These are phyloP conservation scores for Aspergillus sp. DNA, from an alignment of 2,329 filamentous ascomycete genomes.

Conservation along the genomic window DNA sequence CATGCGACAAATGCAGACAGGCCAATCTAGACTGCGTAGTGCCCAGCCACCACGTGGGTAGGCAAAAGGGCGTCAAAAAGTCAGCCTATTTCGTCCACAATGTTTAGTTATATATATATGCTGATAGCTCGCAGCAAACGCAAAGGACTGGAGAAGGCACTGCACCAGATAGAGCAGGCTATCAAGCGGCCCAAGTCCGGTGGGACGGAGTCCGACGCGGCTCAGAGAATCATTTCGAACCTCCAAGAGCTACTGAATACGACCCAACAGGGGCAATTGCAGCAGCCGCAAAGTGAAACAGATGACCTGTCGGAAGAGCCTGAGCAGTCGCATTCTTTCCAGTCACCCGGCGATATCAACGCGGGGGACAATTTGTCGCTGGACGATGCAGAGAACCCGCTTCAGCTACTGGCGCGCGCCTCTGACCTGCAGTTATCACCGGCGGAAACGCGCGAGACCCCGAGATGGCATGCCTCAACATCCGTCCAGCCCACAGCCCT, in stretches of 20 bases:
- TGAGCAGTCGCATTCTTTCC: slow-evolving; percentile 16
- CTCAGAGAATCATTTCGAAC: slow-evolving; percentile 41
- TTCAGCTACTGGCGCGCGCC: slow-evolving; percentile 69
- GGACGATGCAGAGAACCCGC: slow-evolving; percentile 72
- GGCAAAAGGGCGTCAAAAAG: slow-evolving; percentile 77
- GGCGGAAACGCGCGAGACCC: slow-evolving; percentile 21
- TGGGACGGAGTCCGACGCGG: slow-evolving; percentile 39
- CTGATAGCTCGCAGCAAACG: slow-evolving; percentile 57
- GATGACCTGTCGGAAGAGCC: slow-evolving; percentile 33
- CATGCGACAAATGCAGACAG: slow-evolving; percentile 62
- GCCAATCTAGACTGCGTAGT: slow-evolving; percentile 62
- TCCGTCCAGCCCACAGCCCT: slow-evolving; percentile 41
- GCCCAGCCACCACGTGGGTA: slow-evolving; percentile 69
- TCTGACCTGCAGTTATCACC: slow-evolving; percentile 64
- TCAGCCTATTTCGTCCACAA: slow-evolving; percentile 27
- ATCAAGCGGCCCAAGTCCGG: slow-evolving; percentile 55
- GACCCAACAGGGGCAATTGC: slow-evolving; percentile 45
- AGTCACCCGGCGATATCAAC: slow-evolving; percentile 23
- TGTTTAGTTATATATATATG: background rate
- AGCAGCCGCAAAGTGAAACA: slow-evolving; percentile 28
- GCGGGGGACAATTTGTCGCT: slow-evolving; percentile 57
- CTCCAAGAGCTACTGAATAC: slow-evolving; percentile 52
- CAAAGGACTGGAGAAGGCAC: slow-evolving; percentile 69
- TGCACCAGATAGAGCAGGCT: slow-evolving; percentile 71
- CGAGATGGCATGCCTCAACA: slow-evolving; percentile 22